These are phyloP conservation scores for Sugiyamaella valdiviana DNA, from an alignment of 805 yeast species.

Conservation along the genomic window DNA sequence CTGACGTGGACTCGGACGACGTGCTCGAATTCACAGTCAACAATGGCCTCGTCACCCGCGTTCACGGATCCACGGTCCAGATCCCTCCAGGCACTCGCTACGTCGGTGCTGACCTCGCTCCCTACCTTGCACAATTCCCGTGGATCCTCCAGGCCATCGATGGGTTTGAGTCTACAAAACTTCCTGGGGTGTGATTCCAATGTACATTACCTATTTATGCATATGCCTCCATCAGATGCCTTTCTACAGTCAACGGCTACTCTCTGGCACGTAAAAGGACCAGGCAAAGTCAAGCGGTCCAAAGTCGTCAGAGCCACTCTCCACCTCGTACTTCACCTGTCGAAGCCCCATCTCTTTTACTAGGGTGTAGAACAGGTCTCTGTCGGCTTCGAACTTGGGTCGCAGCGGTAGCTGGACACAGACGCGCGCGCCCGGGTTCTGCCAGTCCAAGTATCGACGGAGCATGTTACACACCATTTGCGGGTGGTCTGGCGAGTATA, in stretches of 20 bases:
- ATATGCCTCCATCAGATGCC: not conserved
- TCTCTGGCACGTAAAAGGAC: conserved; percentile 5
- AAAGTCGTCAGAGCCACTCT: conserved; percentile 78
- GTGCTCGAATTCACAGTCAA: conserved; percentile 42
- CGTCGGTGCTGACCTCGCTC: conserved; percentile 1
- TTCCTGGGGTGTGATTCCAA: not conserved
- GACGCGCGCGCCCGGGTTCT: conserved; percentile 38
- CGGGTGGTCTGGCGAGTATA: conserved; percentile 81
- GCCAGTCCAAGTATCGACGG: conserved; percentile 36
- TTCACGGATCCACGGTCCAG: conserved; percentile 13
- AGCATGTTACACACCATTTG: conserved; percentile 60
- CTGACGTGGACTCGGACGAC: conserved; percentile 32
- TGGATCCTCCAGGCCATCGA: conserved; percentile 9
- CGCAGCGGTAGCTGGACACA: conserved; percentile 75
- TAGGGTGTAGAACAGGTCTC: conserved; percentile 54
- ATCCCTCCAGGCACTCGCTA: conserved; percentile 19
- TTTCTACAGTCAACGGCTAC: not conserved
- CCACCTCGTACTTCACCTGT: conserved; percentile 38
- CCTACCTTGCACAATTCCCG: not conserved
- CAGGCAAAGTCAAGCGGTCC: conserved; percentile 54
- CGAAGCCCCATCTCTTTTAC: conserved; percentile 34
- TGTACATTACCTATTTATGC: not conserved
- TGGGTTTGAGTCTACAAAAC: too few relatives aligned
- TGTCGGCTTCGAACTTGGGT: conserved; percentile 54
- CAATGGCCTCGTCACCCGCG: conserved; percentile 36